Conservation (phyloP, 2,329 filamentous ascomycete species). For the Trichophyton verrucosum region DNA sequence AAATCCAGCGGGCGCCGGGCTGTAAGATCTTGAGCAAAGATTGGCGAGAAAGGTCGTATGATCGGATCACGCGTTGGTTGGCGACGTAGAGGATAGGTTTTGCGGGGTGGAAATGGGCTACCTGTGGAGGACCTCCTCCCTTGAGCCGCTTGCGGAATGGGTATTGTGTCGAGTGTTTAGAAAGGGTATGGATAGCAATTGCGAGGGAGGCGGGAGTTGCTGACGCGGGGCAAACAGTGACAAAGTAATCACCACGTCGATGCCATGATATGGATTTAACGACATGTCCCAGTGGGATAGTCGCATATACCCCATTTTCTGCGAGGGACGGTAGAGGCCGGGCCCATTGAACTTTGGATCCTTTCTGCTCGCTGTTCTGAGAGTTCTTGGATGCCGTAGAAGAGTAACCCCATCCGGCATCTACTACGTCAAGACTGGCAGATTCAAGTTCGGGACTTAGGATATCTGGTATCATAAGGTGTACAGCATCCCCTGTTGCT, state of each 20-base stretch:
- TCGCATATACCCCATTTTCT: constrained; percentile 62
- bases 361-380: constrained; percentile 48
- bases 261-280: constrained; percentile 92
- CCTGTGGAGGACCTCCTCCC: constrained; percentile 65
- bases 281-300: constrained; percentile 63
- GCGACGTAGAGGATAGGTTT: constrained; percentile 92
- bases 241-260: constrained; percentile 83
- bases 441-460: constrained; percentile 61
- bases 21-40: constrained; percentile 87
- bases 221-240: constrained; percentile 65
- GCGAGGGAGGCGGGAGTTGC: constrained; percentile 44
- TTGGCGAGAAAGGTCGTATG: constrained; percentile 85
- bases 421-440: constrained; percentile 61
- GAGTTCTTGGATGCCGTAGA: constrained; percentile 46
- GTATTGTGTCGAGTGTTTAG: constrained; percentile 86
- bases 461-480: constrained; percentile 65
- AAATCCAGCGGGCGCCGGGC: constrained; percentile 90
- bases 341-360: constrained; percentile 67
- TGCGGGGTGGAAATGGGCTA: constrained; percentile 86
- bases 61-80: constrained; percentile 82
- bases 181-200: constrained; percentile 87
- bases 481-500: constrained; percentile 72
- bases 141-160: constrained; percentile 67
- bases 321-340: constrained; percentile 63
- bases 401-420: constrained; percentile 91